Evolutionary conservation across 2,329 filamentous ascomycete species (phyloP).

Genomic region (Aphanocladium album): DNA sequence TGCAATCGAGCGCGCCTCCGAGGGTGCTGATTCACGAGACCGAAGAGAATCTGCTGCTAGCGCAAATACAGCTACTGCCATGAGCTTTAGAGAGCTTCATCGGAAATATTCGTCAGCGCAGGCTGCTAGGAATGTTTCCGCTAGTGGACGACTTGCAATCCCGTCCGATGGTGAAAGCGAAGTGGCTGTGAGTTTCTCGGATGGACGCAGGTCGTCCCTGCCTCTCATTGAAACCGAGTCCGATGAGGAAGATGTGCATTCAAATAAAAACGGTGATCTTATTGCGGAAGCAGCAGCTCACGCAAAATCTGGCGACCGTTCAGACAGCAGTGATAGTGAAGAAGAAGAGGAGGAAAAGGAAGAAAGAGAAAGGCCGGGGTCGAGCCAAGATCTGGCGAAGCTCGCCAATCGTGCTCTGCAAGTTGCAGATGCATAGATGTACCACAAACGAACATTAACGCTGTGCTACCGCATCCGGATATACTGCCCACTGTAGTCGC

Average conservation of each 20-base stretch:
- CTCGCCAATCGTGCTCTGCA: background rate
- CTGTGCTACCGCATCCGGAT: background rate
- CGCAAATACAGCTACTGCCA: conserved; percentile 60
- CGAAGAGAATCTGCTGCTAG: conserved; percentile 60
- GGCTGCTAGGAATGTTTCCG: conserved; percentile 36
- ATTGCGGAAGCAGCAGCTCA: background rate
- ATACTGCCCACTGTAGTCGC: background rate
- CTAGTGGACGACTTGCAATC: conserved; percentile 38
- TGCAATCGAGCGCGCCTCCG: conserved; percentile 39
- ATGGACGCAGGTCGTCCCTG: conserved; percentile 52
- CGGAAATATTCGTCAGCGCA: conserved; percentile 54
- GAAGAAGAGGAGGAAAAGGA: background rate
- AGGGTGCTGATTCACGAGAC: conserved; percentile 38
- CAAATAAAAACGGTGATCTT: background rate
- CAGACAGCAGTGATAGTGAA: background rate
- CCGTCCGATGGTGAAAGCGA: conserved; percentile 58
- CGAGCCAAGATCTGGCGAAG: background rate
- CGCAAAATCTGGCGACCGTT: background rate
- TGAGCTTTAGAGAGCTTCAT: conserved; percentile 60
- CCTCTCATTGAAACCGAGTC: conserved; percentile 44
- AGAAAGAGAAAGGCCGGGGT: background rate
- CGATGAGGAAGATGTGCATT: conserved; percentile 21
- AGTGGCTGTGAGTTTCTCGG: conserved; percentile 54
- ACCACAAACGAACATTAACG: background rate
- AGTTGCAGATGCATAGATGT: background rate